phyloP scores from a whole-genome alignment of 257 asterid genomes.

The Eucommia ulmoides region DNA sequence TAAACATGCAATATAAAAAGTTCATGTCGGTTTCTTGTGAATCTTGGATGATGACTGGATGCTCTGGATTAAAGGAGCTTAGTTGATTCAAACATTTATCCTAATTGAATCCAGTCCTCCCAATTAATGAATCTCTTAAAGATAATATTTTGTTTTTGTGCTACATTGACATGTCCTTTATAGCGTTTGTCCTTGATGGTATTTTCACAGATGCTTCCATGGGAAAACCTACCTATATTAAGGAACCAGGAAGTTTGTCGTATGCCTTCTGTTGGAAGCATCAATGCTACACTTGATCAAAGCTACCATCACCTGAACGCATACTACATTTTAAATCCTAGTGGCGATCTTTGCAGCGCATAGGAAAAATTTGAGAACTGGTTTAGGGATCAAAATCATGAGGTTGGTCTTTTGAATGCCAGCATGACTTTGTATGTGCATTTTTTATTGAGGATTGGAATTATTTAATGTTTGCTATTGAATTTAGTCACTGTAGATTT shows the following conservation, averaged over 20 bases:
- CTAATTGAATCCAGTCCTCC: too few relatives aligned
- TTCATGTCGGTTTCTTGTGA: background rate
- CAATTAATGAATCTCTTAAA: too few relatives aligned
- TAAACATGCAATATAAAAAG: background rate
- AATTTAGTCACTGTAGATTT: too few relatives aligned
- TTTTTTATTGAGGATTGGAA: conserved; percentile 1
- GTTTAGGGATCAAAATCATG: conserved; percentile 72
- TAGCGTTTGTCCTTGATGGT: too few relatives aligned
- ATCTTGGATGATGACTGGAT: background rate
- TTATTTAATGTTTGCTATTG: background rate
- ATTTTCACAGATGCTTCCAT: conserved; percentile 80
- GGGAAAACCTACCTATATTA: conserved; percentile 88
- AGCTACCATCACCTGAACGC: conserved; percentile 76
- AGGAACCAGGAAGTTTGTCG: conserved; percentile 86
- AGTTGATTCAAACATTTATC: too few relatives aligned
- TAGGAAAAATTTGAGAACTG: conserved; percentile 69
- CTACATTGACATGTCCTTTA: too few relatives aligned
- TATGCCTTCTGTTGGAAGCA: conserved; percentile 86
- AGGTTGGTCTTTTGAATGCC: conserved; percentile 45
- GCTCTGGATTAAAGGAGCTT: too few relatives aligned
- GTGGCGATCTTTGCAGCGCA: conserved; percentile 76
- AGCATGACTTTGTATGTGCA: too few relatives aligned
- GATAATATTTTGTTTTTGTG: too few relatives aligned
- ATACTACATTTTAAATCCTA: conserved; percentile 80
- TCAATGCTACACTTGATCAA: conserved; percentile 48